A percentile compares a stretch with the other conserved stretches of the same genome.
These are phyloP conservation scores for Candida labiduridarum DNA, from an alignment of 1,139 yeast genomes.

Conservation along the genomic window DNA sequence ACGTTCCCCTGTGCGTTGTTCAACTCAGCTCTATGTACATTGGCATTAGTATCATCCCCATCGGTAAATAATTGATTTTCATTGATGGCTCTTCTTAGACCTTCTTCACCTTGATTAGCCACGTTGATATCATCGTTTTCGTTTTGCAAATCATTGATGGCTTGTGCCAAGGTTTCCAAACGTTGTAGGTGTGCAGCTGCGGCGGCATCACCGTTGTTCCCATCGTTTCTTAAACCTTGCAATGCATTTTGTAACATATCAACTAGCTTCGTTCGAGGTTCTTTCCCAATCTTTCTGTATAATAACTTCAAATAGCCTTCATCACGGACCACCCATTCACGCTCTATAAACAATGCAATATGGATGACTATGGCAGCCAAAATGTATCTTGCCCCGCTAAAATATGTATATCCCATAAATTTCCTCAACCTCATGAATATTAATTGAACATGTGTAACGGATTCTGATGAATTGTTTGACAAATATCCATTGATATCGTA, in stretches of 20 bases:
- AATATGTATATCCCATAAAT: conserved; percentile 38
- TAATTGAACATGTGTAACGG: conserved; percentile 12
- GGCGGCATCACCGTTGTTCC: conserved; percentile 23
- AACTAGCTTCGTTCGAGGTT: conserved; percentile 45
- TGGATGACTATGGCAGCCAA: conserved; percentile 42
- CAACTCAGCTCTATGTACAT: neutral
- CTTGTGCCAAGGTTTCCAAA: conserved; percentile 33
- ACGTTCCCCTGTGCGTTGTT: neutral
- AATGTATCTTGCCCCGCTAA: conserved; percentile 44
- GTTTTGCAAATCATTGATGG: conserved; percentile 33
- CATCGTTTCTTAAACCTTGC: conserved; percentile 29
- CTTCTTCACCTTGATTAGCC: conserved; percentile 20
- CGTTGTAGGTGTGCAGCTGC: conserved; percentile 27
- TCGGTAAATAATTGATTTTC: conserved; percentile 13
- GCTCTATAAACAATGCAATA: conserved; percentile 56
- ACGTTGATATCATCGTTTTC: conserved; percentile 16
- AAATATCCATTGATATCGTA: conserved; percentile 20
- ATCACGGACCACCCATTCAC: conserved; percentile 74
- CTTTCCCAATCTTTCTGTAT: conserved; percentile 58
- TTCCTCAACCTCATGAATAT: conserved; percentile 18
- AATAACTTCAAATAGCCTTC: conserved; percentile 64
- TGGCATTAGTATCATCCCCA: neutral
- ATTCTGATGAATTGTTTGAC: neutral
- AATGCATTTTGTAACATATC: conserved; percentile 40
- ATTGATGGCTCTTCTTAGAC: conserved; percentile 23